A percentile compares a stretch with the other conserved stretches of the same genome.
Conservation (phyloP, 306 rosid species). For the Vachellia collinsii region DNA sequence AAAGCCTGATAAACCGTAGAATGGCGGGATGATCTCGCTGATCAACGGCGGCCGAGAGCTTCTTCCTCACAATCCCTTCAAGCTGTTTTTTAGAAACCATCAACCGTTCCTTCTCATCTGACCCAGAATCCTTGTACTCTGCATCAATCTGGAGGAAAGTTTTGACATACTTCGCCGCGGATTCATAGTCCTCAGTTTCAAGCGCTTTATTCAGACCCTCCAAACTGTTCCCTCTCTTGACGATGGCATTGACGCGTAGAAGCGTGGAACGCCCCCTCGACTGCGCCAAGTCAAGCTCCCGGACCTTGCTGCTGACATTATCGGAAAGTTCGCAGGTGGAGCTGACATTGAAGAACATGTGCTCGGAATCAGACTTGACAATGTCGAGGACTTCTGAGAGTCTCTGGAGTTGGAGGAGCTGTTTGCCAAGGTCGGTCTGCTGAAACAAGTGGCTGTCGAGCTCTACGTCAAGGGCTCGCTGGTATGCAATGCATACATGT, state of each 20-base stretch:
- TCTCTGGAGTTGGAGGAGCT: constrained; percentile 64
- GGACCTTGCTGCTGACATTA: constrained; percentile 66
- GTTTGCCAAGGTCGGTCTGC: constrained; percentile 76
- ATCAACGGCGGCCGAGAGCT: constrained; percentile 73
- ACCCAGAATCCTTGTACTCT: constrained; percentile 70
- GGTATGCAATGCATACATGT: constrained; percentile 25
- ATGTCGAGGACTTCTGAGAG: constrained; percentile 76
- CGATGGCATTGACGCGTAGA: constrained; percentile 82
- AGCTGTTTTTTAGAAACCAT: constrained; percentile 62
- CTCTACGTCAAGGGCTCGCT: constrained; percentile 50
- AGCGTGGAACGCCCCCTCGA: constrained; percentile 82
- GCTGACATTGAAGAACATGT: constrained; percentile 14
- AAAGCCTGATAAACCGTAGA: constrained; percentile 64
- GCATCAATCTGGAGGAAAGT: constrained; percentile 74
- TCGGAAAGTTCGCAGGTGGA: constrained; percentile 29
- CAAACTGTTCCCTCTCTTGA: constrained; percentile 70
- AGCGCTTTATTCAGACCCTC: constrained; percentile 77
- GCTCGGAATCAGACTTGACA: constrained; percentile 68
- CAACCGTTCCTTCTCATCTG: constrained; percentile 77
- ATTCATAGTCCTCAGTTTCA: constrained; percentile 68
- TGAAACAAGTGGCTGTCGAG: constrained; percentile 76
- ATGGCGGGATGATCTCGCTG: constrained; percentile 71
- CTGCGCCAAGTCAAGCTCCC: constrained; percentile 90
- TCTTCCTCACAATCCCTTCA: constrained; percentile 79
- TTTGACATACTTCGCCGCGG: constrained; percentile 66